Conservation (phyloP, 306 rosid species). For the Lathyrus tuberosus region DNA sequence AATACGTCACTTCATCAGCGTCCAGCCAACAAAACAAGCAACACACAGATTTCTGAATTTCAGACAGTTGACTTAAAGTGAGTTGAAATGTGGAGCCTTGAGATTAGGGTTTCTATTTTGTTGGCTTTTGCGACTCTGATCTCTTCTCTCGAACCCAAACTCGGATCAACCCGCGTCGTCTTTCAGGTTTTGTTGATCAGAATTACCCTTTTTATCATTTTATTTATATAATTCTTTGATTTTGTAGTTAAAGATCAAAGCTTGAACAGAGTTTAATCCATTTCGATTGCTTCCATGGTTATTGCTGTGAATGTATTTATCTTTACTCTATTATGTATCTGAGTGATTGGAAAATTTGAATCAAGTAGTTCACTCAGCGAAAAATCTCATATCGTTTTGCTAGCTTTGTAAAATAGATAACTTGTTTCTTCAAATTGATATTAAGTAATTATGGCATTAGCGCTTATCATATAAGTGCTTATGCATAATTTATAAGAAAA, state of each 20-base stretch:
- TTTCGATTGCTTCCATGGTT: neutral
- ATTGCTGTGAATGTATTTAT: neutral
- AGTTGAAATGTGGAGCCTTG: conserved; percentile 46
- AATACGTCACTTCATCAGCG: too few species aligned
- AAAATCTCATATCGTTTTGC: neutral
- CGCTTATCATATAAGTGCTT: neutral
- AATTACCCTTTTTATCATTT: neutral
- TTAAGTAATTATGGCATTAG: neutral
- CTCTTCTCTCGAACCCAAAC: conserved; percentile 48
- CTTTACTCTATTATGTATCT: neutral
- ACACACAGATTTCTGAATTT: conserved; percentile 3
- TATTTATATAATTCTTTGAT: neutral
- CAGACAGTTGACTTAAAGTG: conserved; percentile 36
- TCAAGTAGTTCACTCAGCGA: conserved; percentile 19
- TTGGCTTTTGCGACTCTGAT: conserved; percentile 35
- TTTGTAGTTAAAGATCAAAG: conserved; percentile 26
- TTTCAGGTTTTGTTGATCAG: conserved; percentile 62
- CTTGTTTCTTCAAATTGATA: conserved; percentile 19
- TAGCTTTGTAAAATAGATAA: conserved; percentile 12
- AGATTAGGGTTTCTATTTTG: conserved; percentile 37
- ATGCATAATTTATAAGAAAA: neutral
- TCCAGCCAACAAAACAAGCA: too few species aligned
- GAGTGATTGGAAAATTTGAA: neutral
- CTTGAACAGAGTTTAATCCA: conserved; percentile 18
- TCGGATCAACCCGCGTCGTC: conserved; percentile 82